These are phyloP conservation scores for Meyerozyma sp. DNA, from an alignment of 1,139 yeast species.

Conservation along the genomic window DNA sequence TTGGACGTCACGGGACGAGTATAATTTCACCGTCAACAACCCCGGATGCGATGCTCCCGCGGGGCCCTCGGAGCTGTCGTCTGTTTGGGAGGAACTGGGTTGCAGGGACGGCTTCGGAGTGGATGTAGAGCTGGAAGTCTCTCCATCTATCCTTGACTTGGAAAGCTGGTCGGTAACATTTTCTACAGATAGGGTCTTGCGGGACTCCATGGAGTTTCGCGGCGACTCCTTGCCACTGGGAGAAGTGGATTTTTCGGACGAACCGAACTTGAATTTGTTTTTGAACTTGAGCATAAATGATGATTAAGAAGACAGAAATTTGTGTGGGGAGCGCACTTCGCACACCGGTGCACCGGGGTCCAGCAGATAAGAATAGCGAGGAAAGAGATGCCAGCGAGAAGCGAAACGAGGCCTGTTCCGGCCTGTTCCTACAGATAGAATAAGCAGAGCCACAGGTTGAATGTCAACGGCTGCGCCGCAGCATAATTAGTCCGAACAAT, in stretches of 20 bases:
- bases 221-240: conserved; percentile 14
- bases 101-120: neutral
- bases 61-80: neutral
- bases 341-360: neutral
- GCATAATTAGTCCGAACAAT: no score
- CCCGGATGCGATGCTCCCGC: conserved; percentile 46
- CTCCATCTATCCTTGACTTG: neutral
- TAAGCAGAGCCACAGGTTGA: no score
- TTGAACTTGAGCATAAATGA: conserved; percentile 36
- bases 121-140: neutral
- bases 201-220: conserved; percentile 22
- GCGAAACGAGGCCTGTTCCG: neutral
- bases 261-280: conserved; percentile 43
- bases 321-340: neutral
- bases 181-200: conserved; percentile 20
- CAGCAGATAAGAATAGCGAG: neutral
- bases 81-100: neutral
- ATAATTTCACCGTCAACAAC: conserved; percentile 62
- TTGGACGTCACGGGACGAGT: conserved; percentile 53
- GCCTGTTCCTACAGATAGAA: no score
- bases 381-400: neutral
- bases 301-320: neutral
- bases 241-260: conserved; percentile 12
- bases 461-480: no score
- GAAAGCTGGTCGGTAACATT: conserved; percentile 16